phyloP scores from a whole-genome alignment of 768 basidiomycete genomes.

The Zangia roseola region DNA sequence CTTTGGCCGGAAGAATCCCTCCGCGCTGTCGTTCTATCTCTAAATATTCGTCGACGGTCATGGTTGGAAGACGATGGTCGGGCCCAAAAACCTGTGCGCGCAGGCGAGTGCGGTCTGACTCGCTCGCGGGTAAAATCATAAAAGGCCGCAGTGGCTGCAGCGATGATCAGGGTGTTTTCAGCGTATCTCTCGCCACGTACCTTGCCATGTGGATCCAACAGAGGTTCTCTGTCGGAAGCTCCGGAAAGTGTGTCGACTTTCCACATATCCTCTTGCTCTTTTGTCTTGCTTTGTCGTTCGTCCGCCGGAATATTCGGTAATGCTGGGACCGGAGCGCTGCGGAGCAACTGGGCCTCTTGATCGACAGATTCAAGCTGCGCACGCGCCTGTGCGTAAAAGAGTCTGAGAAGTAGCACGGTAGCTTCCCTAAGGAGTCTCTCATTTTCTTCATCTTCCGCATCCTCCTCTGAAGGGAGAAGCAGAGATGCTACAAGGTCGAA shows the following conservation, averaged over 20 bases:
- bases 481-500: conserved; percentile 66
- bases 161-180: conserved; percentile 6
- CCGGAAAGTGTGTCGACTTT: conserved; percentile 60
- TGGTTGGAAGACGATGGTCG: conserved; percentile 83
- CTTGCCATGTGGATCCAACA: conserved; percentile 76
- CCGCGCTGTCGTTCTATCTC: conserved; percentile 81
- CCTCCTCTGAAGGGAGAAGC: conserved; percentile 40
- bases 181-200: conserved; percentile 38
- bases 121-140: conserved; percentile 79
- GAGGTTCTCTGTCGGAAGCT: conserved; percentile 51
- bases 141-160: conserved; percentile 85
- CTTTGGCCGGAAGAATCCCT: conserved; percentile 84
- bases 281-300: conserved; percentile 39
- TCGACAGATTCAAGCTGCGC: conserved; percentile 63
- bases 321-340: conserved; percentile 45
- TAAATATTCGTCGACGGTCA: conserved; percentile 95
- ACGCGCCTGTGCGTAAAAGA: conserved; percentile 68
- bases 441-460: conserved; percentile 54
- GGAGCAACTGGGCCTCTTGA: conserved; percentile 72
- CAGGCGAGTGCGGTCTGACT: conserved; percentile 65
- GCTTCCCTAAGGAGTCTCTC: conserved; percentile 70
- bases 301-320: conserved; percentile 29
- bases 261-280: conserved; percentile 62
- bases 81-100: conserved; percentile 83
- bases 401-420: conserved; percentile 66